Base-by-base conservation (phyloP, 306 rosid genomes). In the Cucurbita maxima region DNA sequence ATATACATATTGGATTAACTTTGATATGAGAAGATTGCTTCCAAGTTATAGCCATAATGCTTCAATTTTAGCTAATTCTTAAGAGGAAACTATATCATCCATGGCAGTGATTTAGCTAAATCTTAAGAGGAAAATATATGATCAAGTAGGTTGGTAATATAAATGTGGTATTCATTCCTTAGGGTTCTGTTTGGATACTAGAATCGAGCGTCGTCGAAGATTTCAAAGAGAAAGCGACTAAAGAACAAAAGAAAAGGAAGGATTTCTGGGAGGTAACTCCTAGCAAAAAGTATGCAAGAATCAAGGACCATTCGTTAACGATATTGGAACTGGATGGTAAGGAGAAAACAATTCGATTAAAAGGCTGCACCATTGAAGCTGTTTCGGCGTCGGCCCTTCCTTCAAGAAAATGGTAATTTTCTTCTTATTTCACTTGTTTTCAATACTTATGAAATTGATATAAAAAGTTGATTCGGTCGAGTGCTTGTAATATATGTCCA, bases 161-260 rank as follows among this genome's bases (percentile, higher is more conserved):
- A 58, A 66, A 77, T 70, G 58, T 41, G 51, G 41, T 76, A 41
- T 20, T 75, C 72, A 66, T 70, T 56, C 44, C 75, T 83, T 71
- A 94, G 99, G 99, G 99, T 44, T 79, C 81, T 70, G 80, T 94
- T 80, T 94, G 99, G 99, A 80, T 94, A 58, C 76, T 90, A 71
- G 97, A 87, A 78, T 75, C 90, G 30, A 89, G 86, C 76, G 83
- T 81, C 79, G 79, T 88, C 9, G 86, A 80, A 79, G 79, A 63
- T 67, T 58, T 75, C 72, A 76, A 15, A 70, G 93, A 88, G 12
- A 86, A 77, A 75, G 79, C 76, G 58, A 43, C 78, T 19, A 82
- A 43, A 61, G 94, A 88, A 77, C 89, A 77, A 75, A 90, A 84
- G 78, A 83, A 63, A 74, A 86, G 81, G 76, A 89, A 81, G 57